These are phyloP conservation scores for Eutypella sp. DNA, from an alignment of 2,329 filamentous ascomycete species.

Conservation along the genomic window DNA sequence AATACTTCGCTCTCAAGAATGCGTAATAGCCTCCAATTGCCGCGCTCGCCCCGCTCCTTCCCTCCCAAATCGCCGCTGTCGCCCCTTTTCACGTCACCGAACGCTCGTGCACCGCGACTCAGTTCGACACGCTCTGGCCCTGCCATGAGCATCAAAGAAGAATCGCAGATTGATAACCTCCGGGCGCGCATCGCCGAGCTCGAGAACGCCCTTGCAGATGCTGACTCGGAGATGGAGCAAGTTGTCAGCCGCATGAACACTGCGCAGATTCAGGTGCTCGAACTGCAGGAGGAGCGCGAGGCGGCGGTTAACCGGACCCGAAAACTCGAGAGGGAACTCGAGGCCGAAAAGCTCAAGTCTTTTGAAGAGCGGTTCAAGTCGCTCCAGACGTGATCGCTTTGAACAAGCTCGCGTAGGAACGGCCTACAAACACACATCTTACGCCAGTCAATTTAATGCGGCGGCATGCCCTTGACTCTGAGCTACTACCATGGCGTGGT, in stretches of 20 bases:
- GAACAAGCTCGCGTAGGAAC: neutral
- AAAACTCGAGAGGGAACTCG: constrained; percentile 62
- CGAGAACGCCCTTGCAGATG: constrained; percentile 71
- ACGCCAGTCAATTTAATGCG: neutral
- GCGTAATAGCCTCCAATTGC: constrained; percentile 47
- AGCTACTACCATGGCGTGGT: neutral
- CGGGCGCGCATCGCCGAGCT: constrained; percentile 77
- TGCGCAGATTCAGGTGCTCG: constrained; percentile 77
- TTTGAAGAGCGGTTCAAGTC: constrained; percentile 37
- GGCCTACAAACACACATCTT: neutral
- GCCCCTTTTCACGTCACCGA: constrained; percentile 41
- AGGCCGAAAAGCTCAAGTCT: constrained; percentile 57
- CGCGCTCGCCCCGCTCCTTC: constrained; percentile 43
- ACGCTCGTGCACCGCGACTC: constrained; percentile 50
- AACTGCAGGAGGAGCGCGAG: constrained; percentile 71
- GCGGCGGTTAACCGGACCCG: constrained; percentile 68
- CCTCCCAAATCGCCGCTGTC: constrained; percentile 58
- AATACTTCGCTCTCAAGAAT: constrained; percentile 72
- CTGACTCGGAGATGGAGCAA: constrained; percentile 77
- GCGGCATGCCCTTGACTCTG: neutral
- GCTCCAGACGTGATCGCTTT: constrained; percentile 16
- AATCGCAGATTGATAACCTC: constrained; percentile 68
- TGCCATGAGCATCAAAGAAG: constrained; percentile 64
- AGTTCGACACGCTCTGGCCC: constrained; percentile 40
- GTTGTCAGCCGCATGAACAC: constrained; percentile 77